phyloP scores from a whole-genome alignment of 2,329 filamentous ascomycete species.

The Grosmannia serpens region DNA sequence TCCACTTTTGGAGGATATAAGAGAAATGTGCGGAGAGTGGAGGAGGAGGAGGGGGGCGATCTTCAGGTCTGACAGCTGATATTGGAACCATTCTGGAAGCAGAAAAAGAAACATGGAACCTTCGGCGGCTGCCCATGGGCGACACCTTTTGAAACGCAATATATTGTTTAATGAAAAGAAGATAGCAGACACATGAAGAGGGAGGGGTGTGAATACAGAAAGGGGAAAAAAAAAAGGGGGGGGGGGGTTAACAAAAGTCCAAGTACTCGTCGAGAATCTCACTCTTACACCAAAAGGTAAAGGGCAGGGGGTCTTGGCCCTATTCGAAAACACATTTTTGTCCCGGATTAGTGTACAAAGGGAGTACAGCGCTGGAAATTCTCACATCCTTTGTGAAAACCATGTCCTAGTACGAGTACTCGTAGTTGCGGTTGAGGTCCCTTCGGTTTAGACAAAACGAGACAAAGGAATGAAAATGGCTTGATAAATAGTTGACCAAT shows the following conservation, averaged over 20 bases:
- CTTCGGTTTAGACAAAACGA: not conserved
- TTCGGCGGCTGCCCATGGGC: not conserved
- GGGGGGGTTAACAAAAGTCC: not conserved
- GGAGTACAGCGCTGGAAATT: not conserved
- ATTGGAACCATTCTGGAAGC: slow-evolving; percentile 5
- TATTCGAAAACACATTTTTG: not conserved
- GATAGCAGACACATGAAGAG: not conserved
- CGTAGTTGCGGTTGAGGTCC: not conserved
- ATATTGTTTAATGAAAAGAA: not conserved
- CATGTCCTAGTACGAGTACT: not conserved
- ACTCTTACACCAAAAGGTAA: not conserved
- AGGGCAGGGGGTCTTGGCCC: not conserved
- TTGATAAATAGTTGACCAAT: slow-evolving; percentile 7
- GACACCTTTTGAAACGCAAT: not conserved
- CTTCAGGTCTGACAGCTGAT: not conserved
- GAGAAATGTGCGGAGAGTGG: not conserved
- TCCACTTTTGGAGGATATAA: not conserved
- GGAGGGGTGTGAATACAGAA: not conserved
- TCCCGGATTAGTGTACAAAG: not conserved
- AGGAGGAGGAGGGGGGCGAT: not conserved
- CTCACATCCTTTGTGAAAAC: not conserved
- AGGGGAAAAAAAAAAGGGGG: too few species aligned
- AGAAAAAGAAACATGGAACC: not conserved
- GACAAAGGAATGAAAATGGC: slow-evolving; percentile 3
- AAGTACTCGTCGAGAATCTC: not conserved